A percentile compares a stretch with the other conserved stretches of the same genome.
Conservation (phyloP, 2,329 filamentous ascomycete genomes). For the Neonectria magnoliae region DNA sequence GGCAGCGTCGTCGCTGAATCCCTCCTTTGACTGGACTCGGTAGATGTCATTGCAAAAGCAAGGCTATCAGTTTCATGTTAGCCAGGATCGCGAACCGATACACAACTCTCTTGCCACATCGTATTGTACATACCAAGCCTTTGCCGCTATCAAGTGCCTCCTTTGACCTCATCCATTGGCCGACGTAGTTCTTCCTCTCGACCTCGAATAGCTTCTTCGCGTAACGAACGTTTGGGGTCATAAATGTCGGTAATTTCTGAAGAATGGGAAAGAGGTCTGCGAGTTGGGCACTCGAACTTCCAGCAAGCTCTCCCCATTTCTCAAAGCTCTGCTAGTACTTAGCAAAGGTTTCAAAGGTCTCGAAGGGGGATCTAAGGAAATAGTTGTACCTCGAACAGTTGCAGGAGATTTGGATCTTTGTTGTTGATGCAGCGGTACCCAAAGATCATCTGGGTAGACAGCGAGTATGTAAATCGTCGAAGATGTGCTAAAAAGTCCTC, state of each 20-base stretch:
- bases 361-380: neutral
- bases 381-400: slow-evolving; percentile 48
- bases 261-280: slow-evolving; percentile 14
- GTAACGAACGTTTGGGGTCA: slow-evolving; percentile 12
- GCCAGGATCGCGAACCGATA: neutral
- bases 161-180: slow-evolving; percentile 20
- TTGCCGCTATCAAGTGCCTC: neutral
- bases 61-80: slow-evolving; percentile 17
- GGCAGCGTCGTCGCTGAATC: slow-evolving; percentile 33
- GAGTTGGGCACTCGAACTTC: slow-evolving; percentile 17
- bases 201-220: slow-evolving; percentile 3
- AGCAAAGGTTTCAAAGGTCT: too few relatives aligned
- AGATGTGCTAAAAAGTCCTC: slow-evolving; percentile 56
- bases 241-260: slow-evolving; percentile 7
- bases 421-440: slow-evolving; percentile 56
- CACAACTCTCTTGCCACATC: neutral
- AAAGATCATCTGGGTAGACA: slow-evolving; percentile 62
- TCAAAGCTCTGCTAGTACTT: slow-evolving; percentile 3
- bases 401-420: slow-evolving; percentile 54
- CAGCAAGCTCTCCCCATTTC: slow-evolving; percentile 14
- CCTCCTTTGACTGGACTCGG: slow-evolving; percentile 21
- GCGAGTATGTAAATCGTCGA: slow-evolving; percentile 58
- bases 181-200: slow-evolving; percentile 8
- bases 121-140: slow-evolving; percentile 6
- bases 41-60: slow-evolving; percentile 36